phyloP scores from a whole-genome alignment of 805 yeast species.

The Candida maesae region DNA sequence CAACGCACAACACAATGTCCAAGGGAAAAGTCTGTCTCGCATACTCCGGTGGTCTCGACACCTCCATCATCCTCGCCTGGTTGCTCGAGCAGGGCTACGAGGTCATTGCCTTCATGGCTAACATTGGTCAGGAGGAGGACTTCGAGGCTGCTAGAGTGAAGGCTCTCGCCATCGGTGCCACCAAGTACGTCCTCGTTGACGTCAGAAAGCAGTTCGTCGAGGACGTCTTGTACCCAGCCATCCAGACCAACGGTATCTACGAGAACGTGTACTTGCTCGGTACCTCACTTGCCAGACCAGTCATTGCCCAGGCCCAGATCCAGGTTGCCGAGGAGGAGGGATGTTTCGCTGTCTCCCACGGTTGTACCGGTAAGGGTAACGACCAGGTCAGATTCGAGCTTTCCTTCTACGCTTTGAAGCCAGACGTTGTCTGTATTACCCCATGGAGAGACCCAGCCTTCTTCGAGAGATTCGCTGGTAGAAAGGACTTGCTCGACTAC shows the following conservation, averaged over 20 bases:
- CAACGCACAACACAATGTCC: conserved; percentile 50
- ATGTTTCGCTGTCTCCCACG: conserved; percentile 98
- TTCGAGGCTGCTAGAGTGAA: conserved; percentile 95
- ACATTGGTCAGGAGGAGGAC: conserved; percentile 99
- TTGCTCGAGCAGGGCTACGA: conserved; percentile 96
- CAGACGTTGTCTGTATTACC: conserved; percentile 94
- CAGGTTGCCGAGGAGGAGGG: conserved; percentile 96
- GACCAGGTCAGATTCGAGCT: conserved; percentile 98
- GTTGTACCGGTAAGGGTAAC: conserved; percentile 99
- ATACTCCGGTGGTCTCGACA: conserved; percentile 98
- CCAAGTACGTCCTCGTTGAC: conserved; percentile 90
- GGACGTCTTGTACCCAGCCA: conserved; percentile 90
- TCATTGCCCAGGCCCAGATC: conserved; percentile 97
- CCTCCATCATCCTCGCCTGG: conserved; percentile 98
- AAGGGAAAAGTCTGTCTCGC: conserved; percentile 99
- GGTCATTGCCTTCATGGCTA: conserved; percentile 96
- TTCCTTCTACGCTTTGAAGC: conserved; percentile 95
- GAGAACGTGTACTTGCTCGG: conserved; percentile 97
- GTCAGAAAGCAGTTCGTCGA: conserved; percentile 94
- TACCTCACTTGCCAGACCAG: conserved; percentile 98
- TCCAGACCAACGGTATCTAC: conserved; percentile 95
- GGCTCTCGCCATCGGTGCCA: conserved; percentile 95
- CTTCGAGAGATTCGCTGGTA: conserved; percentile 95
- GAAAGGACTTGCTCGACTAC: conserved; percentile 92
- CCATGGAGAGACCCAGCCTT: conserved; percentile 99